These are phyloP conservation scores for Aspergillus sergii DNA, from an alignment of 2,329 filamentous ascomycete genomes.

Conservation along the genomic window DNA sequence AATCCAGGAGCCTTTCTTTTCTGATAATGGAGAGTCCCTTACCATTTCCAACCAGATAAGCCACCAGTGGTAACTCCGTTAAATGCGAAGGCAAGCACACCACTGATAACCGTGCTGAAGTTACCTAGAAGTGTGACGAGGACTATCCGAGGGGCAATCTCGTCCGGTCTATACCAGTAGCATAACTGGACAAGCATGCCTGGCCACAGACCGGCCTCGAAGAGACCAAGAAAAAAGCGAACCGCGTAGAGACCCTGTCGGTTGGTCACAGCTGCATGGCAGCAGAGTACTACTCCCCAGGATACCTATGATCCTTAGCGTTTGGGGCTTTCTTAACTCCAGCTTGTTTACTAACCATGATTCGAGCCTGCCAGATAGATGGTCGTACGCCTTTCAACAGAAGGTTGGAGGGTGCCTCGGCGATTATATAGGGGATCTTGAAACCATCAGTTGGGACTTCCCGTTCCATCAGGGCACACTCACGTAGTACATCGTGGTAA, in stretches of 20 bases:
- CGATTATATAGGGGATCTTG: slow-evolving; percentile 8
- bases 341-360: not conserved
- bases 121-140: slow-evolving; percentile 2
- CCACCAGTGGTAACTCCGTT: slow-evolving; percentile 1
- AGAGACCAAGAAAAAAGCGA: slow-evolving; percentile 12
- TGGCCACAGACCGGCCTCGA: slow-evolving; percentile 11
- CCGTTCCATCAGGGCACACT: not conserved
- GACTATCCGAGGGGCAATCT: slow-evolving; percentile 5
- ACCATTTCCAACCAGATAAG: slow-evolving; percentile 13
- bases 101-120: slow-evolving; percentile 9
- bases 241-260: slow-evolving; percentile 8
- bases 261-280: slow-evolving; percentile 10
- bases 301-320: not conserved
- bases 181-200: slow-evolving; percentile 9
- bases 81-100: slow-evolving; percentile 10
- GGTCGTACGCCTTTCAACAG: slow-evolving; percentile 8
- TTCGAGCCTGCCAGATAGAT: slow-evolving; percentile 10
- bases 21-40: not conserved
- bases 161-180: slow-evolving; percentile 13
- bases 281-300: slow-evolving; percentile 8
- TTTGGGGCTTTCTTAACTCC: fast-evolving
- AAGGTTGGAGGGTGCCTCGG: slow-evolving; percentile 8
- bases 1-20: not conserved
- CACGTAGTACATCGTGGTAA: slow-evolving; percentile 11
- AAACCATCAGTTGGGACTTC: not conserved